Base-by-base conservation (phyloP, 2,329 filamentous ascomycete species). In the Plenodomus lindquistii region DNA sequence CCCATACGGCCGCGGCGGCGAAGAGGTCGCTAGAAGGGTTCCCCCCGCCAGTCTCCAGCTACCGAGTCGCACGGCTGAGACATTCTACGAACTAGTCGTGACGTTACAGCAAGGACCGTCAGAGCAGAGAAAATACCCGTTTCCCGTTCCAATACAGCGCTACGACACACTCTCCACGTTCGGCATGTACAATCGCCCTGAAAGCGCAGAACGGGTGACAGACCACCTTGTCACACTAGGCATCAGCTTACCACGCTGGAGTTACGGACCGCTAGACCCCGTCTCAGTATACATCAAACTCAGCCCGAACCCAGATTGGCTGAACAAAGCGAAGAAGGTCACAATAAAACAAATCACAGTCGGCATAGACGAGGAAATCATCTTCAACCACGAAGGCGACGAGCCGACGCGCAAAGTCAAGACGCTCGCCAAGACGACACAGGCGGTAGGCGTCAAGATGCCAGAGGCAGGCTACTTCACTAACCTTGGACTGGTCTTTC, bases 111-210 rank as follows among this genome's bases (percentile, higher is more conserved):
- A 97, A 73, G 91, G 92, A 2, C 86, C 88, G 61, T 85, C 85
- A 62, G 85, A 89, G 53, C 91, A 97, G 75, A 91, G 89, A 74
- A 95, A 95, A 74, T 94, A 95, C 73, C 80, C 85, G 4, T 97
- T 97, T 62, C 90, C 94, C 1, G 88, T 97, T 34, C 93, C 93
- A 1, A 84, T 99, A 61, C 85, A 90, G 59, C 83, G 94, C 68
- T 99, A 97, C 77, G 94, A 99, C 73, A 99, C 93, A 1, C 79
- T 99, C 40, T 97, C 92, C 36, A 97, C 94, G 1, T 99, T 99
- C 76, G 94, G 94, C 74, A 97, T 97, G 94, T 99, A 97, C 79
- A 97, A 97, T 75, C 87, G 91, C 45, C 93, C 92, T 15, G 93
- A 97, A 73, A 88, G 88, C 50, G 90, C 91, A 46, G 88, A 95